Evolutionary conservation across 306 rosid genomes (phyloP).

Genomic region (Fragaria ananassa): DNA sequence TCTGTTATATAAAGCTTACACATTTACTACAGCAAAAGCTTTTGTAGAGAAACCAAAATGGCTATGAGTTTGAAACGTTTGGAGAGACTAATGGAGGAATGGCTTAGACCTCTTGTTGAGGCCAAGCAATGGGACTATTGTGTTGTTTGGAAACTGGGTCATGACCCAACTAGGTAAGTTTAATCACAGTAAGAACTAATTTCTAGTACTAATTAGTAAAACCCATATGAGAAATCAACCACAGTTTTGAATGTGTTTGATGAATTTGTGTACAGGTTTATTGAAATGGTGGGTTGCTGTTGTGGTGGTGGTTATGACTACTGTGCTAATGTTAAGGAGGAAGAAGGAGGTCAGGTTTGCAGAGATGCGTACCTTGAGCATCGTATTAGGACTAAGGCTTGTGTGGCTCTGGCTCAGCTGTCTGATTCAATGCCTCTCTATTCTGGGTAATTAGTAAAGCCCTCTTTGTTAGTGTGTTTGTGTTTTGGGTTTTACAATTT

Average conservation of each 20-base stretch:
- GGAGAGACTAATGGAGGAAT: conserved; percentile 32
- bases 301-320: conserved; percentile 50
- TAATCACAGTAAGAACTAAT: background rate
- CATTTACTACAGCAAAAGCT: background rate
- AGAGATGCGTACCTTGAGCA: conserved; percentile 55
- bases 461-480: background rate
- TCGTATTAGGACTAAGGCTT: conserved; percentile 54
- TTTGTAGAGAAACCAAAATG: conserved; percentile 10
- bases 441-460: conserved; percentile 37
- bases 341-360: conserved; percentile 40
- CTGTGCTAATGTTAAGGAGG: conserved; percentile 29
- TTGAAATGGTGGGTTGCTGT: conserved; percentile 79
- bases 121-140: conserved; percentile 60
- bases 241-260: background rate
- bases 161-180: conserved; percentile 52
- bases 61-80: conserved; percentile 11
- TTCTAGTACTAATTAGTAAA: background rate
- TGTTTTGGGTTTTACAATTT: background rate
- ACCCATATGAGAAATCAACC: background rate
- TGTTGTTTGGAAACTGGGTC: conserved; percentile 72
- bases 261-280: conserved; percentile 37
- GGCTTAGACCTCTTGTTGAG: conserved; percentile 54
- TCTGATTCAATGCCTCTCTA: conserved; percentile 58
- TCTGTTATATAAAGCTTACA: background rate
- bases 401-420: conserved; percentile 61